phyloP scores from a whole-genome alignment of 2,329 filamentous ascomycete species.

The Aureobasidium sp. region DNA sequence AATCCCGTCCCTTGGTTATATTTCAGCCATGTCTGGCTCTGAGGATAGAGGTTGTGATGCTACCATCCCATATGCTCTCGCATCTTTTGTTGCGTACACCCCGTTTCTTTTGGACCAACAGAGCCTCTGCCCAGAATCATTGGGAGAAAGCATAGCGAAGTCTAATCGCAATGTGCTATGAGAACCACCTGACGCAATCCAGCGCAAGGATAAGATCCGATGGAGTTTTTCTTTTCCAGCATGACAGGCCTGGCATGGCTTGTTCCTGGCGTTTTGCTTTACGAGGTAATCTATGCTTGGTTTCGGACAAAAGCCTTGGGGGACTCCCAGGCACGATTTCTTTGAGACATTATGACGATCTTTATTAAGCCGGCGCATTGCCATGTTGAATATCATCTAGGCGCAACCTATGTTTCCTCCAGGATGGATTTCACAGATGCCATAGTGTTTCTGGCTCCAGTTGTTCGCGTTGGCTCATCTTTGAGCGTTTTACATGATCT shows the following conservation, averaged over 20 bases:
- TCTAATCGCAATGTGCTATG: neutral
- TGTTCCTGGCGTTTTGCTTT: conserved; percentile 6
- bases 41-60: neutral
- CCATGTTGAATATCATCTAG: neutral
- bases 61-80: neutral
- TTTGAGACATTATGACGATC: neutral
- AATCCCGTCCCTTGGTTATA: neutral
- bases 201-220: neutral
- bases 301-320: neutral
- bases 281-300: conserved; percentile 5
- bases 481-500: neutral
- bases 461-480: neutral
- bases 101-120: neutral
- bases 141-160: neutral
- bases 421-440: neutral
- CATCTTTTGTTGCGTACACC: neutral
- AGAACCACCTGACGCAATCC: neutral
- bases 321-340: conserved; percentile 5
- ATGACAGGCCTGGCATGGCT: conserved; percentile 2
- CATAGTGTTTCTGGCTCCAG: neutral
- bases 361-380: neutral
- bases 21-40: neutral
- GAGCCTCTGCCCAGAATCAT: neutral
- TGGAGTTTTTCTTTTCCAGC: neutral
- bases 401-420: neutral